Conservation (phyloP, 768 basidiomycete genomes). For the Lentinula aciculospora region DNA sequence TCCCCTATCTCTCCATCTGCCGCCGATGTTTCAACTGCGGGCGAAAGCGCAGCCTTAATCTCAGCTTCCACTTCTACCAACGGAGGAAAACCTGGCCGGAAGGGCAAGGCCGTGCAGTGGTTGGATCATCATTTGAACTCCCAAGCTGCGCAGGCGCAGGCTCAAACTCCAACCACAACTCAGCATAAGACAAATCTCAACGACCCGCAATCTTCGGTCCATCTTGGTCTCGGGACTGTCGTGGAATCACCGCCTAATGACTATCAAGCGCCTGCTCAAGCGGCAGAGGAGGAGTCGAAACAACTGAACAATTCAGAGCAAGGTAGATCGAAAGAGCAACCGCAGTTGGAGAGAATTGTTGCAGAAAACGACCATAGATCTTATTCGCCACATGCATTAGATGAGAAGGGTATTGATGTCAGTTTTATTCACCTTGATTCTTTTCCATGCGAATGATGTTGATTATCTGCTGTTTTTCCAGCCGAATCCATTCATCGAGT, state of each 20-base stretch:
- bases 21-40: neutral
- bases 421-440: neutral
- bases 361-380: neutral
- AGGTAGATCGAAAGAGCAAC: neutral
- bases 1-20: neutral
- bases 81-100: neutral
- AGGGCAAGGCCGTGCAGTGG: conserved; percentile 7
- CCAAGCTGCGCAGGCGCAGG: neutral
- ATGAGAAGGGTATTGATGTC: conserved; percentile 7
- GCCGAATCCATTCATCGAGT: conserved; percentile 4
- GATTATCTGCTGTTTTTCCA: neutral
- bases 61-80: neutral
- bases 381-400: neutral
- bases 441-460: neutral
- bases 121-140: conserved; percentile 6
- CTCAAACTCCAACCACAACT: neutral
- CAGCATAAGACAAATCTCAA: neutral
- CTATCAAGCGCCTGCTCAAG: neutral
- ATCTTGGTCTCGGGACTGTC: neutral
- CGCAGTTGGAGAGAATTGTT: neutral
- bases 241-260: neutral
- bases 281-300: neutral
- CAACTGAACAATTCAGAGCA: neutral
- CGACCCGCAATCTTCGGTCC: neutral
- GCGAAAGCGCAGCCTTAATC: neutral